Conservation (phyloP, 768 basidiomycete species). For the Russula vinacea region DNA sequence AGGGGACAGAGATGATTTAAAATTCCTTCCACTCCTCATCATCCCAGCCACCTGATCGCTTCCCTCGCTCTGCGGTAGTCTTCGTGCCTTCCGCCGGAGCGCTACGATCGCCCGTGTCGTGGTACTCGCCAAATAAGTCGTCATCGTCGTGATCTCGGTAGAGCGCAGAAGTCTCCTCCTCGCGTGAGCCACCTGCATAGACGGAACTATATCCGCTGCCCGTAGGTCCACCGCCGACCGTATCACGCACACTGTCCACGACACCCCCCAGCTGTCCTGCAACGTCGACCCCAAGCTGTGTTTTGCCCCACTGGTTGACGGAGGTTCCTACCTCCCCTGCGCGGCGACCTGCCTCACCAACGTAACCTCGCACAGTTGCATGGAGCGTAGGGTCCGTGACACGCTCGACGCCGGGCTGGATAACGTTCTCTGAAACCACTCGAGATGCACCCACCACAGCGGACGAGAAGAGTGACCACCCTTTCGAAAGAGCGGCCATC, state of each 20-base stretch:
- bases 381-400: conserved; percentile 80
- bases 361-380: conserved; percentile 68
- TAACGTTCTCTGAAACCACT: conserved; percentile 78
- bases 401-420: conserved; percentile 84
- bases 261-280: conserved; percentile 71
- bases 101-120: conserved; percentile 1
- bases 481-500: conserved; percentile 79
- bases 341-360: conserved; percentile 61
- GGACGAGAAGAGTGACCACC: conserved; percentile 93
- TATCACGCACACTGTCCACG: conserved; percentile 61
- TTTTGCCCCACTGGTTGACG: conserved; percentile 76
- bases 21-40: conserved; percentile 53
- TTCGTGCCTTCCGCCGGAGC: conserved; percentile 1
- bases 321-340: conserved; percentile 59
- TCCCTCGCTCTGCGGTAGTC: conserved; percentile 28
- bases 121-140: conserved; percentile 41
- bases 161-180: conserved; percentile 56
- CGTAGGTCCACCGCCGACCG: conserved; percentile 52
- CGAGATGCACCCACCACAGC: conserved; percentile 77
- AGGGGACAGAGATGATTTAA: conserved; percentile 27
- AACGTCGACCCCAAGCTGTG: conserved; percentile 80
- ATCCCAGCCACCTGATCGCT: conserved; percentile 43
- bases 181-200: conserved; percentile 48
- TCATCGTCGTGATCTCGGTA: conserved; percentile 62
- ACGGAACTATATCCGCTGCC: conserved; percentile 40